A percentile compares a stretch with the other conserved stretches of the same genome.
Evolutionary conservation across 768 basidiomycete species (phyloP).

Genomic region (Porphyrellus cyaneotinctus): DNA sequence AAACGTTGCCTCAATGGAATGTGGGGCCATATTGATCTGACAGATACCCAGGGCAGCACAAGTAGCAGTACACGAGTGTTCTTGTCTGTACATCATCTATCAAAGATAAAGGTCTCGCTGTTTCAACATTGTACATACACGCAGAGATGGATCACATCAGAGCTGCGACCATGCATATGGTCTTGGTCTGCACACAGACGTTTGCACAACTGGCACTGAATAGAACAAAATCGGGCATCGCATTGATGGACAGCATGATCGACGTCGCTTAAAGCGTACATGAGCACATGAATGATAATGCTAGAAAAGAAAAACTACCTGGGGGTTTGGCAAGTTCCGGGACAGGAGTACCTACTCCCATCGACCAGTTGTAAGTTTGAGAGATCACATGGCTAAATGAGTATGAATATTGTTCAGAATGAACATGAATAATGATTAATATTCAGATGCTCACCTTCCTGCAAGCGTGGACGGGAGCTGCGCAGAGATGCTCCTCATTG

Average conservation of each 20-base stretch:
- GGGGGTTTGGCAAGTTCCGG: slow-evolving; percentile 38
- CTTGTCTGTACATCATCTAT: slow-evolving; percentile 37
- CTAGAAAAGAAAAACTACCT: slow-evolving; percentile 29
- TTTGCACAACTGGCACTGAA: slow-evolving; percentile 52
- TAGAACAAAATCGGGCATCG: slow-evolving; percentile 49
- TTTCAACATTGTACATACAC: slow-evolving; percentile 1
- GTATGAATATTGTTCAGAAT: background rate
- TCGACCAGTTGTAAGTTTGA: slow-evolving; percentile 27
- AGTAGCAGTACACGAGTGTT: slow-evolving; percentile 42
- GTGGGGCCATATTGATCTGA: slow-evolving; percentile 35
- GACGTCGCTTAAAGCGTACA: slow-evolving; percentile 36
- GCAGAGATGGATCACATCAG: background rate
- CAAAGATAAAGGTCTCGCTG: slow-evolving; percentile 16
- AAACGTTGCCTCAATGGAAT: slow-evolving; percentile 60
- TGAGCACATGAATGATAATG: background rate
- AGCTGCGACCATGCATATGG: background rate
- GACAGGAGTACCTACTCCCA: slow-evolving; percentile 38
- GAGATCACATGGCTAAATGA: slow-evolving; percentile 41
- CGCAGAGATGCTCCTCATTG: slow-evolving; percentile 50
- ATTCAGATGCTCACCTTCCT: slow-evolving; percentile 38
- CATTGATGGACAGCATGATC: slow-evolving; percentile 48
- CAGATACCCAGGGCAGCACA: slow-evolving; percentile 40
- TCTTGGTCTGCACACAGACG: slow-evolving; percentile 41
- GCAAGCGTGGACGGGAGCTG: slow-evolving; percentile 51
- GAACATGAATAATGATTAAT: background rate